phyloP scores from a whole-genome alignment of 2,329 filamentous ascomycete genomes.

The Mycosphaerelloides madeirae region DNA sequence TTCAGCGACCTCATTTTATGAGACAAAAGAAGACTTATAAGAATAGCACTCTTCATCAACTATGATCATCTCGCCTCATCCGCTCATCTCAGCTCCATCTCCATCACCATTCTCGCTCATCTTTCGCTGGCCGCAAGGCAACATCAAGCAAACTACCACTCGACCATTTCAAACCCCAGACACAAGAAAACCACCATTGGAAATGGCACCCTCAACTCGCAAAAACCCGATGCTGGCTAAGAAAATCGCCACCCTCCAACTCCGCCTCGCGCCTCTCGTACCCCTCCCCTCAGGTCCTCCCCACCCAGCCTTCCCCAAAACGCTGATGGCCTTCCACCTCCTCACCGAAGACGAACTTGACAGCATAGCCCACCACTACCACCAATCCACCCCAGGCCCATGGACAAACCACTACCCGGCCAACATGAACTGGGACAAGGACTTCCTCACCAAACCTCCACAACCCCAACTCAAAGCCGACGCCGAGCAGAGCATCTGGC shows the following conservation, averaged over 20 bases:
- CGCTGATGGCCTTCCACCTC: constrained; percentile 67
- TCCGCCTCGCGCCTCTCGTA: constrained; percentile 63
- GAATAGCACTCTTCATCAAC: no score
- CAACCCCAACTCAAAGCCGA: constrained; percentile 17
- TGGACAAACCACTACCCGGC: constrained; percentile 61
- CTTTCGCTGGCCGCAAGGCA: constrained; percentile 13
- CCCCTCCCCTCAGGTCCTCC: constrained; percentile 52
- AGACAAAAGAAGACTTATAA: no score
- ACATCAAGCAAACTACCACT: not conserved
- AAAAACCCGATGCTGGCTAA: constrained; percentile 43
- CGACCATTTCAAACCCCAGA: not conserved
- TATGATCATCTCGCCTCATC: constrained; percentile 2
- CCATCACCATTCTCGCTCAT: not conserved
- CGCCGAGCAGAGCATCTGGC: constrained; percentile 21
- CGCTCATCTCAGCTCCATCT: not conserved
- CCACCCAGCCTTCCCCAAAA: constrained; percentile 61
- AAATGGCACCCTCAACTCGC: constrained; percentile 31
- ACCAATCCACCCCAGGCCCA: constrained; percentile 58
- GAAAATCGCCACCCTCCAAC: constrained; percentile 63
- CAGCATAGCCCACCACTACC: constrained; percentile 65
- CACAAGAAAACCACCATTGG: no score
- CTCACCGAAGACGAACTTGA: constrained; percentile 68
- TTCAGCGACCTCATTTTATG: no score
- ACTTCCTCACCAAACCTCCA: constrained; percentile 31
- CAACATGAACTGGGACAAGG: constrained; percentile 58